Evolutionary conservation across 2,329 filamentous ascomycete species (phyloP).

Genomic region (Hymenoscyphus albidus): DNA sequence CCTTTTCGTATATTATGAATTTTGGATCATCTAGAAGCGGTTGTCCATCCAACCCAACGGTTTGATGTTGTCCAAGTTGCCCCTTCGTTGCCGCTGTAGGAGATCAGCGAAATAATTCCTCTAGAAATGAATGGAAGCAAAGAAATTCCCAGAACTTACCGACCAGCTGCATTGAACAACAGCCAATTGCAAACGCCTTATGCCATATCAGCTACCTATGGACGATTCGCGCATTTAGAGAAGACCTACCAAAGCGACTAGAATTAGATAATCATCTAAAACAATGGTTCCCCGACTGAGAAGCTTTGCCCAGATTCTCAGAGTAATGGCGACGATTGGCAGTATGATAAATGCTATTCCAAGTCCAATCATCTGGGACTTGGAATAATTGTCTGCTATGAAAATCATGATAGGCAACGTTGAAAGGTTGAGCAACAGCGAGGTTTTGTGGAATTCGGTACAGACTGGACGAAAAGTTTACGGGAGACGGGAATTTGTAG

Average conservation of each 20-base stretch:
- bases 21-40: conserved; percentile 1
- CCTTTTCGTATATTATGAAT: conserved; percentile 1
- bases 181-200: conserved; percentile 3
- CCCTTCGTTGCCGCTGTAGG: not conserved
- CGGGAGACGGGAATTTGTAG: no score
- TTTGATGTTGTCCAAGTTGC: conserved; percentile 4
- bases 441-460: no score
- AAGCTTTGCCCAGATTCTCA: not conserved
- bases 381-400: conserved; percentile 1
- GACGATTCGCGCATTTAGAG: no score
- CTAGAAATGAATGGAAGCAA: not conserved
- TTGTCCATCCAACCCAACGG: not conserved
- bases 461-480: no score
- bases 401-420: no score
- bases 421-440: no score
- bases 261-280: not conserved
- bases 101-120: not conserved
- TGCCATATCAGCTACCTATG: no score
- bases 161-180: not conserved
- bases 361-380: conserved; percentile 5
- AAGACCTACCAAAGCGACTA: not conserved
- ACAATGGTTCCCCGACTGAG: not conserved
- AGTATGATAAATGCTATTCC: not conserved
- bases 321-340: not conserved
- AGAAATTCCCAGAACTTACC: not conserved